Conservation (phyloP, 768 basidiomycete genomes). For the Mycena pura region DNA sequence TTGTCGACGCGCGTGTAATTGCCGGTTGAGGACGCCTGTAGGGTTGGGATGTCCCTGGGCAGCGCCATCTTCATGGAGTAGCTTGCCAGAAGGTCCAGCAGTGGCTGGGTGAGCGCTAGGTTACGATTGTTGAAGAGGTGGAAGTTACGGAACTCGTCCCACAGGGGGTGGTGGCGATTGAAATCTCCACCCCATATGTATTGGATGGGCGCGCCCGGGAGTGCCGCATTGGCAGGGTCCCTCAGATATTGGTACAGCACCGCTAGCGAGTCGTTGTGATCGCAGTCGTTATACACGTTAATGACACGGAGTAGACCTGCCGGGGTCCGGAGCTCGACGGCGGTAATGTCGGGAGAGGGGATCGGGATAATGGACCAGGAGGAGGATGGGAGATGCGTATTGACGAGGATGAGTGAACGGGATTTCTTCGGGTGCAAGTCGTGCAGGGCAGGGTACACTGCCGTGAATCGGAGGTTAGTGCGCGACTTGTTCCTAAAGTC, state of each 20-base stretch:
- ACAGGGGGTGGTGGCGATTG: conserved; percentile 48
- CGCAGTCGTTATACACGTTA: conserved; percentile 35
- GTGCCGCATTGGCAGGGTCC: background rate
- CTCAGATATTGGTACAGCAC: background rate
- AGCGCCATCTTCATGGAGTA: too few relatives aligned
- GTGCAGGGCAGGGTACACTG: conserved; percentile 35
- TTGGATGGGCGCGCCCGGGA: background rate
- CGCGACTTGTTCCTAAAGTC: conserved; percentile 19
- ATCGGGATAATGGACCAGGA: conserved; percentile 4
- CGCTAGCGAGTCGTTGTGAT: background rate
- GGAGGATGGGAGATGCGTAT: background rate
- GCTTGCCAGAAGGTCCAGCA: too few relatives aligned
- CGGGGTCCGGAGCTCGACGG: conserved; percentile 25
- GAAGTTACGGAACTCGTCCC: conserved; percentile 42
- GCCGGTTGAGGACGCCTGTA: too few relatives aligned
- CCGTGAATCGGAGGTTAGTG: conserved; percentile 17
- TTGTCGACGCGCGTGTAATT: too few relatives aligned
- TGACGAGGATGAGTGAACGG: conserved; percentile 6
- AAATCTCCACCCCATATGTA: conserved; percentile 47
- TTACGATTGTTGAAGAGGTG: conserved; percentile 41
- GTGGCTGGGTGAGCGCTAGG: too few relatives aligned
- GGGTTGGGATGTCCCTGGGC: too few relatives aligned
- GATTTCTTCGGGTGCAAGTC: background rate
- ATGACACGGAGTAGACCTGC: conserved; percentile 27
- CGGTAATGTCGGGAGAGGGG: conserved; percentile 26